Evolutionary conservation across 768 basidiomycete species (phyloP), one percentile per base, ranked within the genome.

Genomic region (Mycena filopes): DNA sequence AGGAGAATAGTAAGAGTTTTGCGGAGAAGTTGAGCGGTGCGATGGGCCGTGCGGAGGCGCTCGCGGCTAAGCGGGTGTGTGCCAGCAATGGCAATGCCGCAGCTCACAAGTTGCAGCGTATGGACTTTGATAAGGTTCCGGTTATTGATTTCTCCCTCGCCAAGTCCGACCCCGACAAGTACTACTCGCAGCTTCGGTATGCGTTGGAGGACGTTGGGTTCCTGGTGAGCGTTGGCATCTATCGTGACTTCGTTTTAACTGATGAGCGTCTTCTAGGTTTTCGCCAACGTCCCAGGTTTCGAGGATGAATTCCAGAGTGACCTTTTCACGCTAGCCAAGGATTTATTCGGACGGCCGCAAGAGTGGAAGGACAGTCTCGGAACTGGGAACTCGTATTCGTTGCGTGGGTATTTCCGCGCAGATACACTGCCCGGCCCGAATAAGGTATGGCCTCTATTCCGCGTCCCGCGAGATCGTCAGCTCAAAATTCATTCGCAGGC

Each of bases 371-470:
- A 74, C 26, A 56, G 64, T 6, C 64, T 74, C 1, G 70, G 75
- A 18, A 74, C 74, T 8, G 53, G 46, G 28, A 71, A 72, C 23
- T 76, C 74, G 31, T 61, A 66, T 50, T 43, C 74, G 1, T 61
- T 76, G 38, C 66, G 75, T 49, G 75, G 75, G 2, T 73, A 76
- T 47, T 76, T 73, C 61, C 71, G 74, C 26, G 73, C 73, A 6
- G 75, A 75, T 43, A 69, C 69, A 21, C 69, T 73, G 23, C 56
- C 60, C 1, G 72, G 72, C 18, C 50, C 43, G 40, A 73, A 74
- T 57, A 75, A 75, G 70, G 75, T 74, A 47, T 29, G 48, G 33
- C 7, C 26, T 46, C n/a, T 43, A 36, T 21, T 41, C 21, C 20
- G 23, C n/a, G n/a, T n/a, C 23, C 42, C 43, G 28, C 20, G 20